phyloP scores from a whole-genome alignment of 2,329 filamentous ascomycete genomes.

The Diaporthe australafricana region DNA sequence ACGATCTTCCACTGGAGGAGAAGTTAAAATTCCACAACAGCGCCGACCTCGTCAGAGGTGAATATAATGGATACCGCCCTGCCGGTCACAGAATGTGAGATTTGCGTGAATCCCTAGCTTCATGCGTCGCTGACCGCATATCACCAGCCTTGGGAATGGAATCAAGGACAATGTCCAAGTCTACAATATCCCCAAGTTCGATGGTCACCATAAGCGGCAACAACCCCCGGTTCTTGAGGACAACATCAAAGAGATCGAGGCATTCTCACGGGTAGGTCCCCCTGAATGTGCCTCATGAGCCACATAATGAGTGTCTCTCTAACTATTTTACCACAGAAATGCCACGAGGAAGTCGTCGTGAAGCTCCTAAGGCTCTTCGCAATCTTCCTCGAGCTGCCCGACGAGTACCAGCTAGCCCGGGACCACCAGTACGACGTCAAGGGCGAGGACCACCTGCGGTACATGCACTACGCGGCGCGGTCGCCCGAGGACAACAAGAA shows the following conservation, averaged over 20 bases:
- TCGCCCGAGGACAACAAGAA: conserved; percentile 58
- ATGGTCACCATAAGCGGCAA: conserved; percentile 47
- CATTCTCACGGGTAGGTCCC: conserved; percentile 52
- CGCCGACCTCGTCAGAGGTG: conserved; percentile 59
- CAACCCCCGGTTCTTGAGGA: conserved; percentile 58
- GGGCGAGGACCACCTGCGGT: conserved; percentile 71
- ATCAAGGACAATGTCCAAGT: conserved; percentile 54
- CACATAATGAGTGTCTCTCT: conserved; percentile 42
- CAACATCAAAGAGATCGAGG: conserved; percentile 66
- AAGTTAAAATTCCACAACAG: conserved; percentile 65
- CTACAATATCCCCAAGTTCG: conserved; percentile 52
- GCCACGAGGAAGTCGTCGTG: conserved; percentile 66
- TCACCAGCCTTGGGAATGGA: conserved; percentile 42
- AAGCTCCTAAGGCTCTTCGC: conserved; percentile 71
- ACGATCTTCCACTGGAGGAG: conserved; percentile 64
- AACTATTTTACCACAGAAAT: conserved; percentile 42
- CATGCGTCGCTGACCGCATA: background rate
- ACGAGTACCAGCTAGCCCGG: conserved; percentile 66
- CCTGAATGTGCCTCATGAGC: background rate
- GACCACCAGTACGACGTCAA: conserved; percentile 69
- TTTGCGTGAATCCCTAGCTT: no score
- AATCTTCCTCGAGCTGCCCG: conserved; percentile 68
- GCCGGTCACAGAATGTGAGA: conserved; percentile 51
- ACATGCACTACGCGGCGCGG: conserved; percentile 69
- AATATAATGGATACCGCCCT: conserved; percentile 68